Conservation (phyloP, 371 early-diverging fungal species). For the Mortierella sp. region DNA sequence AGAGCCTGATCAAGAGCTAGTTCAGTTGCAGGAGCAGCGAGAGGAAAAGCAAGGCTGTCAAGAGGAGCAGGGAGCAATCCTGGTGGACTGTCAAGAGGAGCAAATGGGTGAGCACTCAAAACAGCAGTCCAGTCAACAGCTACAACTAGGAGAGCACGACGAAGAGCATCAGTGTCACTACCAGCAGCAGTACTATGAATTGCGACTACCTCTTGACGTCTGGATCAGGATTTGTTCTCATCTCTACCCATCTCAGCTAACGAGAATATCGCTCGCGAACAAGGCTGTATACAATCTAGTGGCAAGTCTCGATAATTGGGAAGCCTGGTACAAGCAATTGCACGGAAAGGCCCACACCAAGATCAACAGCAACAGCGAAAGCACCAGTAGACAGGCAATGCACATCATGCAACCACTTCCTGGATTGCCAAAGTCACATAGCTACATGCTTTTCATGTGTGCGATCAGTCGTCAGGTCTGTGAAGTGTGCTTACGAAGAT, state of each 20-base stretch:
- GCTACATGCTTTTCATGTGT: slow-evolving; percentile 26
- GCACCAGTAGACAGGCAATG: too few relatives aligned
- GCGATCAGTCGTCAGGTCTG: slow-evolving; percentile 18
- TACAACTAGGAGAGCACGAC: too few relatives aligned
- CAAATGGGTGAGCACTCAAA: too few relatives aligned
- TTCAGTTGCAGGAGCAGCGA: too few relatives aligned
- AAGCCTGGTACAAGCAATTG: slow-evolving; percentile 1
- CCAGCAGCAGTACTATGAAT: too few relatives aligned
- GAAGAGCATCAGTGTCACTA: too few relatives aligned
- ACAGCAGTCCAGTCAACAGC: too few relatives aligned
- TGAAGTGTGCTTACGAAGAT: slow-evolving; percentile 13
- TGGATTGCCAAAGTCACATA: slow-evolving; percentile 10
- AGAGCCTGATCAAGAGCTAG: too few relatives aligned
- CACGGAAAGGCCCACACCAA: background rate
- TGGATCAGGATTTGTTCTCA: slow-evolving; percentile 16
- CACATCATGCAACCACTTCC: slow-evolving; percentile 1
- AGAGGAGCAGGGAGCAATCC: too few relatives aligned
- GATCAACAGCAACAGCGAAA: too few relatives aligned
- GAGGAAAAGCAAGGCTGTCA: too few relatives aligned
- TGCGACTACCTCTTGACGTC: slow-evolving; percentile 4
- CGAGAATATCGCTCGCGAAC: slow-evolving; percentile 19
- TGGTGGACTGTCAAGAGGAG: too few relatives aligned
- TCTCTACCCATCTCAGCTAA: slow-evolving; percentile 27
- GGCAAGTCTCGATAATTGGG: slow-evolving; percentile 4
- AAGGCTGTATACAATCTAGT: slow-evolving; percentile 13